Base-by-base conservation (phyloP, 768 basidiomycete genomes). In the Russula foetens region DNA sequence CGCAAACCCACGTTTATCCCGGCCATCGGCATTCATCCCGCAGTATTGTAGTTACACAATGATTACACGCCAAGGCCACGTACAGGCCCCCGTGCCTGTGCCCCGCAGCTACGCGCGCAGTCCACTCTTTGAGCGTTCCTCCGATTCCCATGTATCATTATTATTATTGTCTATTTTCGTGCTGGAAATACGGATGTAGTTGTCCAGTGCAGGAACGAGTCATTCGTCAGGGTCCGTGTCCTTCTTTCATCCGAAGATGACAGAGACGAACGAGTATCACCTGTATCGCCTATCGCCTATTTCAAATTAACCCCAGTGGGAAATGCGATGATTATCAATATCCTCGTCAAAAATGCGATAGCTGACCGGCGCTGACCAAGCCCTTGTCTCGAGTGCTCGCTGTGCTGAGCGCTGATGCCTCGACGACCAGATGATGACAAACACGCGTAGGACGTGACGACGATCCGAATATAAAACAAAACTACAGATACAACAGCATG, bases 401-500 rank as follows among this genome's bases (percentile, higher is more conserved):
- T 23, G 35, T 17, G 17, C 23, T 53, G 4, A 19, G 6, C 21
- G 4, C 21, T 31, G 24, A 59, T 15, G 31, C 24, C n/a, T n/a
- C n/a, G n/a, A n/a, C n/a, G n/a, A n/a, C n/a, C n/a, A n/a, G 12
- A 14, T 48, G 39, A 48, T 49, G 53, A 60, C 41, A 39, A 15
- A n/a, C 33, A n/a, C n/a, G n/a, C 19, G 17, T 4, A 11, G 35
- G 9, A 39, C n/a, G 4, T 17, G n/a, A 48, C 19, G n/a, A 12
- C 52, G 19, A 14, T 43, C 29, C 7, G 26, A 48, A 7, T 23
- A 26, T 15, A 12, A 7, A 48, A 54, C 31, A 49, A 24, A 61
- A 19, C 33, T 46, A 61, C 55, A 6, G 44, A 56, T 56, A 61
- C 54, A 61, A 46, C 41, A 45, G 33, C 43, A 52, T 45, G 12